Conservation (phyloP, 495 filamentous ascomycete species). For the Penicillium crystallinum region DNA sequence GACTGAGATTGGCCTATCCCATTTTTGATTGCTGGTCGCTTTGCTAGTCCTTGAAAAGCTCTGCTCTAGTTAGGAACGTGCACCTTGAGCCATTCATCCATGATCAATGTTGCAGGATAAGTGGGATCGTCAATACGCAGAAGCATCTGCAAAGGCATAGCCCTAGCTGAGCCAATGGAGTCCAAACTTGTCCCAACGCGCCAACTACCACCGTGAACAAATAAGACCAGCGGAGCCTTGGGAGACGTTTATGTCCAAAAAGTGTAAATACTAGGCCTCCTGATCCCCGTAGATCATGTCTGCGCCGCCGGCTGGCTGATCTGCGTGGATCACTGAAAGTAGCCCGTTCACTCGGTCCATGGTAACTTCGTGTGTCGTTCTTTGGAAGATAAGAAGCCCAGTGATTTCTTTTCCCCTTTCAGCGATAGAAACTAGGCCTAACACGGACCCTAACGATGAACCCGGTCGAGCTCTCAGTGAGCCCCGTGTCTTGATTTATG, state of each 20-base stretch:
- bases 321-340: neutral
- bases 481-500: too few relatives aligned
- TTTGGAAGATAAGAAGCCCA: neutral
- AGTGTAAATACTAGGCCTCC: neutral
- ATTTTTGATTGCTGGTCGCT: too few relatives aligned
- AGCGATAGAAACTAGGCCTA: neutral
- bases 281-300: neutral
- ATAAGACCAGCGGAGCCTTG: neutral
- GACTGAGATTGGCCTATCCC: too few relatives aligned
- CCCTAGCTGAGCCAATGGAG: neutral
- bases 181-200: neutral
- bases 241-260: neutral
- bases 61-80: neutral
- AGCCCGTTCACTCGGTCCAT: neutral
- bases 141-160: neutral
- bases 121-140: neutral
- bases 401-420: neutral
- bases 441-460: neutral
- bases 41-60: neutral
- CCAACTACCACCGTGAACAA: constrained; percentile 2
- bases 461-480: too few relatives aligned
- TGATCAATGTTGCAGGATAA: neutral
- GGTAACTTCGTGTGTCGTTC: neutral
- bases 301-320: neutral
- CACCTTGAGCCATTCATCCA: neutral